phyloP scores from a whole-genome alignment of 805 yeast species.

The Ogataea paradorogensis region DNA sequence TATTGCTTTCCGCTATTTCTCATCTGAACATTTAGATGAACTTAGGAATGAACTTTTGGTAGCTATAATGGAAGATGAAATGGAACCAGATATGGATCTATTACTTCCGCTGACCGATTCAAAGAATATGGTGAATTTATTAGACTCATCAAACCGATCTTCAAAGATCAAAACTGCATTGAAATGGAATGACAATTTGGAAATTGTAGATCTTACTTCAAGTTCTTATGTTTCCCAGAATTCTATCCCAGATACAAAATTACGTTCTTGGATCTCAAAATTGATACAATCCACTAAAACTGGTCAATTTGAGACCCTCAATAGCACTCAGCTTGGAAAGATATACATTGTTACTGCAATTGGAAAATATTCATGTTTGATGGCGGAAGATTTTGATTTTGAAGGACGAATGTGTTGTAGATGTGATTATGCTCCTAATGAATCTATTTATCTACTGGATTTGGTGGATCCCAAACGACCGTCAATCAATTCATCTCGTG shows the following conservation, averaged over 20 bases:
- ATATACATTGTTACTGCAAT: conserved; percentile 36
- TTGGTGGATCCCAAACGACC: conserved; percentile 32
- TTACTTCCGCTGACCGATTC: conserved; percentile 14
- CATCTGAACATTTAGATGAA: conserved; percentile 9
- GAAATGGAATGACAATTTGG: conserved; percentile 1
- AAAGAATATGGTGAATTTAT: conserved; percentile 8
- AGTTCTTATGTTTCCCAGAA: conserved; percentile 5
- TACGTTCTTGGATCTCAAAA: conserved; percentile 11
- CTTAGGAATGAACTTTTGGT: conserved; percentile 15
- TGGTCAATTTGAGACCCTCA: background rate
- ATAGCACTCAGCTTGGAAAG: conserved; percentile 18
- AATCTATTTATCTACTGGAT: conserved; percentile 14
- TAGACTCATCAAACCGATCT: conserved; percentile 10
- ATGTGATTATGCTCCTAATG: conserved; percentile 33
- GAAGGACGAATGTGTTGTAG: conserved; percentile 33
- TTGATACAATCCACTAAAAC: conserved; percentile 5
- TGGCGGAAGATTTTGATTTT: conserved; percentile 36
- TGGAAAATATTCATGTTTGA: conserved; percentile 43
- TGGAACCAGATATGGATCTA: conserved; percentile 8
- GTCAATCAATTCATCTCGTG: conserved; percentile 14
- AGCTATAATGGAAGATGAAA: conserved; percentile 3
- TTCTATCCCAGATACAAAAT: conserved; percentile 2
- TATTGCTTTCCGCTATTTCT: conserved; percentile 16
- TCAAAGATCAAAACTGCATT: conserved; percentile 3
- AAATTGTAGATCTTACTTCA: conserved; percentile 17